Percentiles rank a stretch among this genome's conserved stretches.
Conservation (phyloP, 257 asterid species). For the Fraxinus cuspidata region DNA sequence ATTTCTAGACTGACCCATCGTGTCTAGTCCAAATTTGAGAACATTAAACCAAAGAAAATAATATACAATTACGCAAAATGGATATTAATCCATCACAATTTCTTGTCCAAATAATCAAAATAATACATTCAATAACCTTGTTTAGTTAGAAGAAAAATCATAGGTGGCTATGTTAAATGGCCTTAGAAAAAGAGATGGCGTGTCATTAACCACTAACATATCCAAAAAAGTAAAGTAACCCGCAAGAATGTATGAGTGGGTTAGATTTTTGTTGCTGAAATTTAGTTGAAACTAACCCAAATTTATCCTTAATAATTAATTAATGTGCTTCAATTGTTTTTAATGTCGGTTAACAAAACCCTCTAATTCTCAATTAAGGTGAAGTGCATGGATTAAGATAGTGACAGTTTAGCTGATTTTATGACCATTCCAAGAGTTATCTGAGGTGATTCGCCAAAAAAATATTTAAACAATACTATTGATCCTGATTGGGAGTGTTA, state of each 20-base stretch:
- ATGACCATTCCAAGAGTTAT: background rate
- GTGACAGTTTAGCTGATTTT: slow-evolving; percentile 33
- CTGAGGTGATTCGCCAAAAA: background rate
- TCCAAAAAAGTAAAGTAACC: slow-evolving; percentile 35
- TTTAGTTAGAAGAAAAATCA: background rate
- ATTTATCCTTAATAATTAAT: background rate
- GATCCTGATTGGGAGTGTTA: too few relatives aligned
- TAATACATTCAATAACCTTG: background rate
- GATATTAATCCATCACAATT: too few relatives aligned
- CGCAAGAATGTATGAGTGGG: slow-evolving; percentile 20
- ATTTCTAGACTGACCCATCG: too few relatives aligned
- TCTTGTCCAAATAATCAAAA: background rate
- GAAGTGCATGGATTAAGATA: slow-evolving; percentile 34
- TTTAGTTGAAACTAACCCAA: slow-evolving; percentile 31
- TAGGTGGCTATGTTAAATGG: background rate
- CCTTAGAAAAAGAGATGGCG: slow-evolving; percentile 21
- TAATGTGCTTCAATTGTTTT: slow-evolving; percentile 13
- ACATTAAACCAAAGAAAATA: too few relatives aligned
- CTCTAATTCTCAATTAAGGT: slow-evolving; percentile 12
- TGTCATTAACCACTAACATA: slow-evolving; percentile 7
- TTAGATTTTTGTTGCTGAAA: slow-evolving; percentile 23
- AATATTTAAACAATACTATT: background rate
- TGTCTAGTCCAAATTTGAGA: too few relatives aligned
- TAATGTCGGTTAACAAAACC: slow-evolving; percentile 22
- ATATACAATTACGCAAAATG: too few relatives aligned